phyloP scores from a whole-genome alignment of 129 eudicot species.

The Centrapalus pauciflorus region DNA sequence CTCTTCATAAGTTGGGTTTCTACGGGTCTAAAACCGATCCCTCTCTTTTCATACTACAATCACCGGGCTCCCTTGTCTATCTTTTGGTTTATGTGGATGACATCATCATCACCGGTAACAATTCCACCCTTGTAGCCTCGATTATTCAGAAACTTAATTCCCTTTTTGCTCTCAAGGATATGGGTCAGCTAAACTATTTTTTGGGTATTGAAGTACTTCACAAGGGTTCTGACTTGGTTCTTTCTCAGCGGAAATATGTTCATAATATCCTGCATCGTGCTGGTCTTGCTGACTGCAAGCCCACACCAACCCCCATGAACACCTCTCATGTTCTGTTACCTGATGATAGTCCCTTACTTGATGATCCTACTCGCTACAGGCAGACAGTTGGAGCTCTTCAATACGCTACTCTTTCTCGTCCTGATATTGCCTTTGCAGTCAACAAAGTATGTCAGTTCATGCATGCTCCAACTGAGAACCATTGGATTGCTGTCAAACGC shows the following conservation, averaged over 20 bases:
- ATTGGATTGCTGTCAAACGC: background rate
- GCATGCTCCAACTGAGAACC: background rate
- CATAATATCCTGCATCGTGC: background rate
- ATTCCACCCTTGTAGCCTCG: background rate
- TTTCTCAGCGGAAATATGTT: background rate
- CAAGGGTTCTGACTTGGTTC: background rate
- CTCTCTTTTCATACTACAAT: too few species aligned
- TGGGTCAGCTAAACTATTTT: background rate
- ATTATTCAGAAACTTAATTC: background rate
- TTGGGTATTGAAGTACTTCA: background rate
- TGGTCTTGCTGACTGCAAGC: background rate
- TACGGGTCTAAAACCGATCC: background rate
- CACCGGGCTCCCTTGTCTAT: too few species aligned
- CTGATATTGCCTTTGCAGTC: background rate
- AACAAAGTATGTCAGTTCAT: background rate
- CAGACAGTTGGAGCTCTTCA: slow-evolving; percentile 3
- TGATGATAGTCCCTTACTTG: background rate
- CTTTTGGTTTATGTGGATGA: too few species aligned
- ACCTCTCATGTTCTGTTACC: background rate
- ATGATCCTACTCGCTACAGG: background rate
- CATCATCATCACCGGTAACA: background rate
- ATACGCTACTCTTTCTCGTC: background rate
- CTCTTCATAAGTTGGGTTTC: background rate
- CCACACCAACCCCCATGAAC: background rate
- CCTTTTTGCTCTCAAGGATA: background rate